Conservation (phyloP, 768 basidiomycete genomes). For the Mycena vitilis region DNA sequence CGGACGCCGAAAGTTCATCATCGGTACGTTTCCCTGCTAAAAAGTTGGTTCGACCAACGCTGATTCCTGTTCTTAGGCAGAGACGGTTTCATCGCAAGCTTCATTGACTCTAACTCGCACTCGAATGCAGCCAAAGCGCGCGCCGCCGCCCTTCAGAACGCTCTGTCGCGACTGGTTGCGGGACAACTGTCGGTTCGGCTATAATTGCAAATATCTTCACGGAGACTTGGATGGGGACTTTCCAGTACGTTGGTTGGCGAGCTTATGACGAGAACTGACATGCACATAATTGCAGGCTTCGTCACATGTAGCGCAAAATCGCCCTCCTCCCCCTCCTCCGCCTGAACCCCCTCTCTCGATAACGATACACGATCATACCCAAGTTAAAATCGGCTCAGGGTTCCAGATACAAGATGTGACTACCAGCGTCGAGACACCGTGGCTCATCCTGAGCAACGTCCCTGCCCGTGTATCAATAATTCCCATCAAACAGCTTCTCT, state of each 20-base stretch:
- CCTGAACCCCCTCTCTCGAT: constrained; percentile 35
- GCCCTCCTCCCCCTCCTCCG: constrained; percentile 17
- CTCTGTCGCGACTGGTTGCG: constrained; percentile 49
- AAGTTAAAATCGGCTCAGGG: constrained; percentile 68
- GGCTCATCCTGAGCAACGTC: constrained; percentile 67
- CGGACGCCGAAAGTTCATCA: constrained; percentile 18
- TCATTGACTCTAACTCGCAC: constrained; percentile 5
- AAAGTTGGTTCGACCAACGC: neutral
- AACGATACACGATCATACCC: constrained; percentile 65
- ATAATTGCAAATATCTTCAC: constrained; percentile 42
- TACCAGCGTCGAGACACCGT: constrained; percentile 79
- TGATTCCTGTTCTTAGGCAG: neutral
- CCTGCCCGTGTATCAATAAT: constrained; percentile 48
- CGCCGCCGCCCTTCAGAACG: constrained; percentile 35
- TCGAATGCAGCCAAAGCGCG: constrained; percentile 25
- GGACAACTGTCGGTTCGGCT: constrained; percentile 39
- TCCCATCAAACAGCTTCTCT: constrained; percentile 53
- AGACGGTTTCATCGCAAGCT: constrained; percentile 20
- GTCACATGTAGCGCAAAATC: neutral
- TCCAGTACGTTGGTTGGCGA: constrained; percentile 29
- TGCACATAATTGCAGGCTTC: too few relatives aligned
- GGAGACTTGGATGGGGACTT: constrained; percentile 41
- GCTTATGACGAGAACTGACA: neutral
- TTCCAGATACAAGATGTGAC: constrained; percentile 66
- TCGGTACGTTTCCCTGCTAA: neutral